phyloP scores from a whole-genome alignment of 306 rosid species.

The Corylus americana region DNA sequence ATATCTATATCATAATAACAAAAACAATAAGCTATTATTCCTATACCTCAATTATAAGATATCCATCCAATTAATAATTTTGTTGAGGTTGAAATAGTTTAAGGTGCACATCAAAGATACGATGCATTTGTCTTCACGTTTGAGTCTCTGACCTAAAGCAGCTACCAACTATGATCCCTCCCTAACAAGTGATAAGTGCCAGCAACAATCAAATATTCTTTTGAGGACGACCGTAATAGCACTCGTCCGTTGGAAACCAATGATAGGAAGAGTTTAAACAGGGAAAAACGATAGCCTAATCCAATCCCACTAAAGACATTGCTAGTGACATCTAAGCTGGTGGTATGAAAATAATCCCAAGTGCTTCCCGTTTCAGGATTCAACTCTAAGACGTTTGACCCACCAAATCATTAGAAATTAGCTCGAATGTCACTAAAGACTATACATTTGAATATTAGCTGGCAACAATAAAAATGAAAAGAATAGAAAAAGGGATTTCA shows the following conservation, averaged over 20 bases:
- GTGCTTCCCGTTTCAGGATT: too few species aligned
- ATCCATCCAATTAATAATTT: neutral
- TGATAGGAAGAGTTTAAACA: too few species aligned
- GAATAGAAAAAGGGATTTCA: neutral
- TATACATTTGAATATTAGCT: constrained; percentile 20
- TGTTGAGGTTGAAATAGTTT: neutral
- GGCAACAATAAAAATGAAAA: constrained; percentile 8
- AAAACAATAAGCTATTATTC: neutral
- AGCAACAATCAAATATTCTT: neutral
- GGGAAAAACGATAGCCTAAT: too few species aligned
- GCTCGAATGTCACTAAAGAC: neutral
- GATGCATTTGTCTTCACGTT: neutral
- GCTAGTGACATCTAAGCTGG: too few species aligned
- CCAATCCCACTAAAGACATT: too few species aligned
- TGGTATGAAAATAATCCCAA: too few species aligned
- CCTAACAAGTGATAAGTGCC: neutral
- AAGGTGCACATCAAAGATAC: neutral
- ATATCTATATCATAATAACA: neutral
- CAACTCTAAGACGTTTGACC: too few species aligned
- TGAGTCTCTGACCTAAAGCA: neutral
- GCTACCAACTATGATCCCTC: neutral
- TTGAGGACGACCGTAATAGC: too few species aligned
- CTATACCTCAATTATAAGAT: neutral
- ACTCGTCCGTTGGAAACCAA: too few species aligned
- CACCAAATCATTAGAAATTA: too few species aligned